Conservation (phyloP, 176 grass and related monocot species). For the Ensete ventricosum region DNA sequence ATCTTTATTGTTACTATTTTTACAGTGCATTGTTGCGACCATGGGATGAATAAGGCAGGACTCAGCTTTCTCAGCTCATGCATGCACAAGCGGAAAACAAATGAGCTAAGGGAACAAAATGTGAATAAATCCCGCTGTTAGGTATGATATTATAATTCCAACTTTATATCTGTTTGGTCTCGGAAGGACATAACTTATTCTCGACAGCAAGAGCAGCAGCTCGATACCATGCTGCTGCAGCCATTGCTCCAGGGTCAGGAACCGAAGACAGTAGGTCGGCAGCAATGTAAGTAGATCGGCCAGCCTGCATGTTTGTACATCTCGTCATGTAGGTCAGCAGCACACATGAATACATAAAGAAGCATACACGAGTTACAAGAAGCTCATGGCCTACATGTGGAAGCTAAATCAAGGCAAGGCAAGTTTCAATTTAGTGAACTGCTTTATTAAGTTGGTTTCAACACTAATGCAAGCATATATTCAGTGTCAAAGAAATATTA, state of each 20-base stretch:
- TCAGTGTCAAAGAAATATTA: too few species aligned
- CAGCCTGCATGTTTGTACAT: conserved; percentile 52
- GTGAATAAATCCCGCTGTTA: conserved; percentile 8
- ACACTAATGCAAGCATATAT: too few species aligned
- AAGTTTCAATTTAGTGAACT: too few species aligned
- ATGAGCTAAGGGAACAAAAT: conserved; percentile 3
- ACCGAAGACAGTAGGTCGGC: conserved; percentile 49
- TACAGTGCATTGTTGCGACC: background rate
- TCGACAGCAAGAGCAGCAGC: conserved; percentile 52
- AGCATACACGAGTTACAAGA: too few species aligned
- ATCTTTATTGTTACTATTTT: background rate
- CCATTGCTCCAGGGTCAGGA: conserved; percentile 93
- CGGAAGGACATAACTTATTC: conserved; percentile 32
- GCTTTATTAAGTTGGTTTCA: too few species aligned
- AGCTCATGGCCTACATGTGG: too few species aligned
- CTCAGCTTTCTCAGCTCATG: conserved; percentile 19
- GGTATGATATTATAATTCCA: background rate
- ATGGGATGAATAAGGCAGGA: background rate
- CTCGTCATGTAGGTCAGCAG: background rate
- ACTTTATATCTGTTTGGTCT: conserved; percentile 19
- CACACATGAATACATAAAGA: background rate
- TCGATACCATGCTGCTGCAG: conserved; percentile 73
- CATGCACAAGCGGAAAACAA: conserved; percentile 22
- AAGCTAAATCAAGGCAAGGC: too few species aligned
- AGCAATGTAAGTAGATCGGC: conserved; percentile 71